These are phyloP conservation scores for Dendrobium huoshanense DNA, from an alignment of 106 monocot genomes.

Conservation along the genomic window DNA sequence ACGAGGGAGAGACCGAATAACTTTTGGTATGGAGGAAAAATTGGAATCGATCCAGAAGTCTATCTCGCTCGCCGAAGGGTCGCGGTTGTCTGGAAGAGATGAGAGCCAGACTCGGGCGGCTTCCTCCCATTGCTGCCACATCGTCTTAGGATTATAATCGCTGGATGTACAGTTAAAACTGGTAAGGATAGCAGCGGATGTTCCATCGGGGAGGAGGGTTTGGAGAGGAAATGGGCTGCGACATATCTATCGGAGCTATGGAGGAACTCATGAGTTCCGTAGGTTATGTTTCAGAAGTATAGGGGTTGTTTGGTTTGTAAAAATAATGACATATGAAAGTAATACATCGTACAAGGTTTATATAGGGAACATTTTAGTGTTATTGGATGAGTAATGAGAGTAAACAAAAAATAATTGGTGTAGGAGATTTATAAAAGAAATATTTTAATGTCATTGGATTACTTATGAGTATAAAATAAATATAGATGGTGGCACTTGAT, in stretches of 20 bases:
- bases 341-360: too few species aligned
- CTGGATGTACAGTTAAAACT: slow-evolving; percentile 10
- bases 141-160: neutral
- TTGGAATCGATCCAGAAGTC: slow-evolving; percentile 32
- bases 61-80: slow-evolving; percentile 14
- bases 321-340: too few species aligned
- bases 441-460: too few species aligned
- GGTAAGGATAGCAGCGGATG: neutral
- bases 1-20: slow-evolving; percentile 26
- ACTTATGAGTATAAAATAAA: too few species aligned
- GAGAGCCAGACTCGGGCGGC: slow-evolving; percentile 29
- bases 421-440: too few species aligned
- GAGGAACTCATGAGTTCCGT: too few species aligned
- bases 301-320: too few species aligned
- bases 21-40: slow-evolving; percentile 16
- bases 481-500: too few species aligned
- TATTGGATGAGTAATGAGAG: too few species aligned
- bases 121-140: slow-evolving; percentile 22
- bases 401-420: too few species aligned
- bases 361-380: too few species aligned
- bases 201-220: neutral
- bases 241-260: neutral
- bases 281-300: too few species aligned
- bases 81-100: slow-evolving; percentile 14
- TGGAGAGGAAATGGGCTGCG: slow-evolving; percentile 8